Evolutionary conservation across 1,284 basidiomycete species (phyloP), one percentile per base, ranked within the genome.

Genomic region (Cutaneotrichosporon sp.): DNA sequence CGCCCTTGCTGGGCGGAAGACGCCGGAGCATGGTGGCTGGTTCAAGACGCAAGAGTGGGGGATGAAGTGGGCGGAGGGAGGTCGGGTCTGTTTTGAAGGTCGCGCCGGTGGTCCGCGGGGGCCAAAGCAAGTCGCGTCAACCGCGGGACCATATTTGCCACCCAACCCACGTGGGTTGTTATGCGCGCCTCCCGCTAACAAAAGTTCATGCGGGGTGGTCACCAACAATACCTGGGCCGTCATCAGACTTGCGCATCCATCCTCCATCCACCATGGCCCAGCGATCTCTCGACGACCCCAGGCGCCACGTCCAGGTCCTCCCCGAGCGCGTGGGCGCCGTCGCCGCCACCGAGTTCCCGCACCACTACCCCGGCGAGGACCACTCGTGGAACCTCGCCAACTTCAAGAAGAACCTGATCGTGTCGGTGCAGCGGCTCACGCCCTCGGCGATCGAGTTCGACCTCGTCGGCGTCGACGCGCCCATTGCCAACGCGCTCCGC

Each of bases 401-500:
- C 68, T 97, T 95, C 80, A 85, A 85, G 79, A 74, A 89, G 91
- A 87, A 84, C 73, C 81, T 95, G 60, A 82, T 83, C 69, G 86
- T 94, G 9, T 84, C 87, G 53, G 84, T 95, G 33, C 87, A 89
- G 67, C 84, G 89, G 54, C 80, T 95, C 45, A 94, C 92, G 3
- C 85, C 89, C 50, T 84, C 88, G 3, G 88, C 89, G 4, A 86
- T 97, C 66, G 95, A 98, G 72, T 95, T 99, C 76, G 95, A 99
- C 80, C 82, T 99, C 29, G 86, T 98, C 60, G 95, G 97, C 9
- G 90, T 98, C 33, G 97, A 99, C 79, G 92, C 97, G 0, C 91
- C 91, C 31, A 91, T 99, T 57, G 94, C 97, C 27, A 99, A 99
- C 77, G 93, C 95, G 0, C 86, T 97, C 68, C 85, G 97, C 47